Base-by-base conservation (phyloP, 23 red algal genomes). In the Cyanidium caldarium region DNA sequence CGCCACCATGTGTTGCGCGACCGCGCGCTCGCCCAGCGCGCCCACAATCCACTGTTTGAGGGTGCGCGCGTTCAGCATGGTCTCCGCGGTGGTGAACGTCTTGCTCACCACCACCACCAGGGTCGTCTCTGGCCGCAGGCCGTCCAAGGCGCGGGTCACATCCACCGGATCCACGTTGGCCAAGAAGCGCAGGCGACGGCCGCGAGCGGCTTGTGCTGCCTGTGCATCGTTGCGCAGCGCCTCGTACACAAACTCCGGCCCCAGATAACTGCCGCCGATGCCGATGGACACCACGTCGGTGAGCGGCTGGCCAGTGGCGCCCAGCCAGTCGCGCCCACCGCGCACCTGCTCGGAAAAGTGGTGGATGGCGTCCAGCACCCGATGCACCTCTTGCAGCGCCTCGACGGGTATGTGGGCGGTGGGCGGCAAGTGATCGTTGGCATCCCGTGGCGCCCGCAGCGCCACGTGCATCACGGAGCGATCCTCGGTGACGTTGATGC, bases 21-120 rank as follows among this genome's bases (percentile, higher is more conserved):
- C 79, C 1, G 80, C 82, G 23, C 80, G 72, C 0, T 65, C 16
- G 36, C 92, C 92, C n/a, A 89, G 70, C 28, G 73, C 57, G 45
- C 58, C 42, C 28, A 57, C 33, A 15, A 87, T 70, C 92, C 92
- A 98, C 23, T 71, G 65, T 40, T 84, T 75, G 76, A 88, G 76
- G 26, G 92, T 98, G 66, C 78, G 76, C 29, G 92, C 92, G 45
- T 98, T 98, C 70, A 98, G 68, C 81, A 82, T 98, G 16, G 92
- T 98, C 46, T 98, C 92, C 15, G 80, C 80, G 44, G 92, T 98
- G 25, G 84, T 98, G 68, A 98, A 98, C 19, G 92, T 98, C 70
- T 98, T 98, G 7, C 67, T 76, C 37, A 98, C 83, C 33, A 98
- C 92, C 23, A 98, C 77, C 20, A 89, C 72, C 36, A 98, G 76